Evolutionary conservation across 768 basidiomycete genomes (phyloP).

Genomic region (Amanita jacksonii): DNA sequence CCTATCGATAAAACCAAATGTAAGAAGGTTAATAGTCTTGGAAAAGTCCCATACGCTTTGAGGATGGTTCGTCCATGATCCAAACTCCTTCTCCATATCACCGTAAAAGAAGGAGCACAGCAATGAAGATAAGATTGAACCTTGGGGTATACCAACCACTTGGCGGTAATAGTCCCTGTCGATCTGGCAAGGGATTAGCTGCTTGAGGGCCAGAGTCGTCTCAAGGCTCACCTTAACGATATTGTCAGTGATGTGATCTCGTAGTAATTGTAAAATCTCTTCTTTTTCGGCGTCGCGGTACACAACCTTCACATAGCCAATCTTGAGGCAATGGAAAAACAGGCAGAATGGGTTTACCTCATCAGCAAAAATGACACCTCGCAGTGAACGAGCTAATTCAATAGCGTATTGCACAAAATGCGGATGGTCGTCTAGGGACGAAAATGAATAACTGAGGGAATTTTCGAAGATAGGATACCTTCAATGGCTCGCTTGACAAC

Average conservation of each 20-base stretch:
- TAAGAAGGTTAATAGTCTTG: background rate
- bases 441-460: background rate
- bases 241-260: slow-evolving; percentile 88
- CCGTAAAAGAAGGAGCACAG: slow-evolving; percentile 94
- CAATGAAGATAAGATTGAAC: slow-evolving; percentile 90
- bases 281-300: slow-evolving; percentile 45
- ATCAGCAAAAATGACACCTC: slow-evolving; percentile 80
- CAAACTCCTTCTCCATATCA: slow-evolving; percentile 62
- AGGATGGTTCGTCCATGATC: slow-evolving; percentile 43
- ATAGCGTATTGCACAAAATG: slow-evolving; percentile 66
- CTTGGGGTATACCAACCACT: slow-evolving; percentile 93
- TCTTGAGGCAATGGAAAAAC: background rate
- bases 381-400: slow-evolving; percentile 53
- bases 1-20: slow-evolving; percentile 27
- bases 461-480: slow-evolving; percentile 32
- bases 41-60: slow-evolving; percentile 44
- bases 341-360: slow-evolving; percentile 41
- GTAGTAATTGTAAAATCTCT: slow-evolving; percentile 62
- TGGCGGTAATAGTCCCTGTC: slow-evolving; percentile 77
- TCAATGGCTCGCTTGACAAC: slow-evolving; percentile 56
- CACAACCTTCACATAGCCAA: slow-evolving; percentile 22
- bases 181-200: slow-evolving; percentile 41
- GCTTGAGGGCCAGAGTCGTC: slow-evolving; percentile 1
- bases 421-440: slow-evolving; percentile 54
- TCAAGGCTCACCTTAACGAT: slow-evolving; percentile 79